Conservation (phyloP, 306 rosid genomes). For the Begonia fuchsioides region DNA sequence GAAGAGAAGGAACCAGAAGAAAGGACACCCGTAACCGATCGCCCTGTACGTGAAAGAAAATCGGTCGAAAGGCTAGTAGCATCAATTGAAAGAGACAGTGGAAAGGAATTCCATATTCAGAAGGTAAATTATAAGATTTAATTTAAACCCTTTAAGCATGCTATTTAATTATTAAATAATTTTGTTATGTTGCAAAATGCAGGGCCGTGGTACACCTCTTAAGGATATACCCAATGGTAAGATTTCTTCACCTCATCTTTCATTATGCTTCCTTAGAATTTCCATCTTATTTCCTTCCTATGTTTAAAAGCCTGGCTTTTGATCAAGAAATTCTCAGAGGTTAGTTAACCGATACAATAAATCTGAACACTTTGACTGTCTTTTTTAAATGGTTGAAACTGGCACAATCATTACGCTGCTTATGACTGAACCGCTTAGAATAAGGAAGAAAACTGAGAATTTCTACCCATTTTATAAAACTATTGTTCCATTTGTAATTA, state of each 20-base stretch:
- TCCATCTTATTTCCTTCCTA: background rate
- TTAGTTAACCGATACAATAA: too few relatives aligned
- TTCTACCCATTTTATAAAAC: too few relatives aligned
- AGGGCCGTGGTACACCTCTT: conserved; percentile 84
- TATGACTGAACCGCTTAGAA: too few relatives aligned
- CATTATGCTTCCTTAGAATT: conserved; percentile 4
- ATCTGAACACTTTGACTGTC: too few relatives aligned
- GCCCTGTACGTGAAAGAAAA: conserved; percentile 94
- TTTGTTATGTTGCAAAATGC: conserved; percentile 23
- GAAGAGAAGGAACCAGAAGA: conserved; percentile 39
- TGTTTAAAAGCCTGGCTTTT: too few relatives aligned
- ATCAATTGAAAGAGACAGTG: conserved; percentile 48
- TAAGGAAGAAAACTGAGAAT: too few relatives aligned
- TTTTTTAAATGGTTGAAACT: too few relatives aligned
- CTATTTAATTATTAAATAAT: conserved; percentile 11
- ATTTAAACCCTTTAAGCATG: conserved; percentile 2
- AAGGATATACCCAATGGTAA: conserved; percentile 96
- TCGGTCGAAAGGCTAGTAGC: conserved; percentile 95
- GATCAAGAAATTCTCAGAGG: too few relatives aligned
- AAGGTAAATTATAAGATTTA: conserved; percentile 37
- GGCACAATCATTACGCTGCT: too few relatives aligned
- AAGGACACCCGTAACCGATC: conserved; percentile 63
- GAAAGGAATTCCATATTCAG: conserved; percentile 66
- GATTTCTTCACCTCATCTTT: conserved; percentile 11
- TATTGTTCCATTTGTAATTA: too few relatives aligned